phyloP scores from a whole-genome alignment of 768 basidiomycete species.

The Strobilomyces echinocephalus region DNA sequence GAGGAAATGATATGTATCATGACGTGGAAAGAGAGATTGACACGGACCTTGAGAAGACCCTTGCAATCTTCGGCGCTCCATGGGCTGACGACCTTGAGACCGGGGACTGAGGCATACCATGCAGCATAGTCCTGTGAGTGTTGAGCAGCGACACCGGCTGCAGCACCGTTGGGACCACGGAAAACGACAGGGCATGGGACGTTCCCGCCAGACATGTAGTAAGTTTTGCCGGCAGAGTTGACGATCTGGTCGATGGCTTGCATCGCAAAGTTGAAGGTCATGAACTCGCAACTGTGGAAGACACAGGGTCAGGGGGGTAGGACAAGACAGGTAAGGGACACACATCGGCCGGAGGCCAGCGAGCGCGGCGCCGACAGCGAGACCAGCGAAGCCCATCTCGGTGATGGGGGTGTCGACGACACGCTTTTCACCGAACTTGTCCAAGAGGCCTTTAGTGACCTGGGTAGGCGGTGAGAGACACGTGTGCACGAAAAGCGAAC shows the following conservation, averaged over 20 bases:
- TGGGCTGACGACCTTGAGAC: slow-evolving; percentile 95
- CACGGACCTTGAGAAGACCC: slow-evolving; percentile 85
- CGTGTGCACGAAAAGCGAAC: not conserved
- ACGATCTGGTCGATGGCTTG: slow-evolving; percentile 99
- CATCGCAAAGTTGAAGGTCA: slow-evolving; percentile 99
- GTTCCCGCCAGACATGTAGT: slow-evolving; percentile 99
- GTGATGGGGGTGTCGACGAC: slow-evolving; percentile 97
- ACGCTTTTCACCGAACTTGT: slow-evolving; percentile 98
- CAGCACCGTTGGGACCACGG: slow-evolving; percentile 99
- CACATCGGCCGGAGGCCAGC: slow-evolving; percentile 92
- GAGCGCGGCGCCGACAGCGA: slow-evolving; percentile 92
- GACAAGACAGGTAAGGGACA: slow-evolving; percentile 19
- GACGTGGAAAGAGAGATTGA: not conserved
- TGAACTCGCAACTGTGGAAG: slow-evolving; percentile 85
- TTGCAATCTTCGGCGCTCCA: slow-evolving; percentile 99
- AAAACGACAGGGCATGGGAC: slow-evolving; percentile 98
- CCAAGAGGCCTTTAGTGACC: slow-evolving; percentile 97
- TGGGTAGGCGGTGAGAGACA: slow-evolving; percentile 28
- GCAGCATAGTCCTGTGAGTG: slow-evolving; percentile 97
- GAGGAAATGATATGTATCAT: not conserved
- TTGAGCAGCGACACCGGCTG: slow-evolving; percentile 93
- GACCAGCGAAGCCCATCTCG: slow-evolving; percentile 97
- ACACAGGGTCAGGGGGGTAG: slow-evolving; percentile 7
- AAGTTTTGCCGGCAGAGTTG: slow-evolving; percentile 99
- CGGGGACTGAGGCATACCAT: slow-evolving; percentile 91